Evolutionary conservation across 2,329 filamentous ascomycete species (phyloP).

Genomic region (Pezicula radicicola): DNA sequence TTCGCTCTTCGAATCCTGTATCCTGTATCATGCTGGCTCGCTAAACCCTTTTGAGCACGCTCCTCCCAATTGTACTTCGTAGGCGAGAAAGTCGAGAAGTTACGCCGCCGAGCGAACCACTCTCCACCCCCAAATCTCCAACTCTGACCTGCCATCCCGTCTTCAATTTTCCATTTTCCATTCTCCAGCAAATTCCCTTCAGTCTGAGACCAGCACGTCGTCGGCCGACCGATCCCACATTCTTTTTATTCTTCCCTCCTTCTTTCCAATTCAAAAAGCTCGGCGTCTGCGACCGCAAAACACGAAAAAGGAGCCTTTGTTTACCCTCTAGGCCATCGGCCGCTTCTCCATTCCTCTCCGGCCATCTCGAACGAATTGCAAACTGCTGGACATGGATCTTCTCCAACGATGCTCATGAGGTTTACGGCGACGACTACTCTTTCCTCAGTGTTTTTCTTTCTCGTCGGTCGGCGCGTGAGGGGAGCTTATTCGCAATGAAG

Average conservation of each 20-base stretch:
- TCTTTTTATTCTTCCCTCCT: neutral
- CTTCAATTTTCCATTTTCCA: neutral
- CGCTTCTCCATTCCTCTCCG: constrained; percentile 1
- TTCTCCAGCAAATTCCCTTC: neutral
- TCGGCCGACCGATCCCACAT: neutral
- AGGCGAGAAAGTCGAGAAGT: neutral
- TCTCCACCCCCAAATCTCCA: neutral
- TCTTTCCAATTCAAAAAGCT: neutral
- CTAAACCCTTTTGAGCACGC: too few relatives aligned
- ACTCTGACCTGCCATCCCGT: neutral
- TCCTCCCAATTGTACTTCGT: too few relatives aligned
- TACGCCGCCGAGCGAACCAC: neutral
- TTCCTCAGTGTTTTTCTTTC: constrained; percentile 18
- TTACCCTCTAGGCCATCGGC: constrained; percentile 11
- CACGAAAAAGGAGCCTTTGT: constrained; percentile 6
- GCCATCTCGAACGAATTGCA: constrained; percentile 5
- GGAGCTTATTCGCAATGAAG: constrained; percentile 23
- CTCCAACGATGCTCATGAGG: constrained; percentile 24
- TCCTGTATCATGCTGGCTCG: neutral
- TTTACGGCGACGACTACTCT: constrained; percentile 15
- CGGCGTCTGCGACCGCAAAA: neutral
- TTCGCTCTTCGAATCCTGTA: too few relatives aligned
- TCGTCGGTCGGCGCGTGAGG: constrained; percentile 14
- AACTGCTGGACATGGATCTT: constrained; percentile 19
- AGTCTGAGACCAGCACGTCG: neutral